A percentile compares a stretch with the other conserved stretches of the same genome.
These are phyloP conservation scores for Skeletonema grethae DNA, from an alignment of 108 stramenopile species.

Conservation along the genomic window DNA sequence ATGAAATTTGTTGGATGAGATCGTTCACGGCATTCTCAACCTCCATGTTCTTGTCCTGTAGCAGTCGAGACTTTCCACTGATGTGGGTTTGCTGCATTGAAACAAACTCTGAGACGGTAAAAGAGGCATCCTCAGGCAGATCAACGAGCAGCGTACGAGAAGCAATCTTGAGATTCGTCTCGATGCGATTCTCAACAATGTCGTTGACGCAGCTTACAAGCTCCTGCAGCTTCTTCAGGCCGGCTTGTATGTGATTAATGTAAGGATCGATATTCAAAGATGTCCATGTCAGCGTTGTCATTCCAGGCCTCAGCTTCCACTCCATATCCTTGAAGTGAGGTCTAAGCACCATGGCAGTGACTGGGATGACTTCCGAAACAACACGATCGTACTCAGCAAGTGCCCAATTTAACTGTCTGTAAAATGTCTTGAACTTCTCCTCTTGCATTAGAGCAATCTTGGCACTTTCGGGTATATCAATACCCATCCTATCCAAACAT, in stretches of 20 bases:
- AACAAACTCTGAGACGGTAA: constrained; percentile 92
- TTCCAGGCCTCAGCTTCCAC: constrained; percentile 91
- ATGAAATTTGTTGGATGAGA: constrained; percentile 67
- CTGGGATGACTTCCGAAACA: constrained; percentile 82
- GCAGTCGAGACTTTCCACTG: constrained; percentile 55
- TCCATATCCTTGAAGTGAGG: constrained; percentile 94
- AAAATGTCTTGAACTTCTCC: constrained; percentile 89
- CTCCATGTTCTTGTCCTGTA: constrained; percentile 91
- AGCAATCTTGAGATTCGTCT: constrained; percentile 89
- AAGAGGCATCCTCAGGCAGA: constrained; percentile 78
- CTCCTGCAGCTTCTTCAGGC: constrained; percentile 82
- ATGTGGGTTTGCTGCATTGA: constrained; percentile 85
- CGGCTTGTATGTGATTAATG: constrained; percentile 73
- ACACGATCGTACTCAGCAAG: constrained; percentile 88
- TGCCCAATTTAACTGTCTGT: constrained; percentile 85
- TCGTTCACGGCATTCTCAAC: constrained; percentile 89
- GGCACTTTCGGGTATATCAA: constrained; percentile 87
- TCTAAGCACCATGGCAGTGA: constrained; percentile 76
- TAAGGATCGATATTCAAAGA: constrained; percentile 94
- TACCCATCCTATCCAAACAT: constrained; percentile 89
- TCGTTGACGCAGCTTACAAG: constrained; percentile 89
- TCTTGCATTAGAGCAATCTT: constrained; percentile 89
- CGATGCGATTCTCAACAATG: constrained; percentile 91
- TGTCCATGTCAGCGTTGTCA: constrained; percentile 94
- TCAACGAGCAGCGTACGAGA: constrained; percentile 85